phyloP scores from a whole-genome alignment of 768 basidiomycete species.

The Lactifluus echinatus region DNA sequence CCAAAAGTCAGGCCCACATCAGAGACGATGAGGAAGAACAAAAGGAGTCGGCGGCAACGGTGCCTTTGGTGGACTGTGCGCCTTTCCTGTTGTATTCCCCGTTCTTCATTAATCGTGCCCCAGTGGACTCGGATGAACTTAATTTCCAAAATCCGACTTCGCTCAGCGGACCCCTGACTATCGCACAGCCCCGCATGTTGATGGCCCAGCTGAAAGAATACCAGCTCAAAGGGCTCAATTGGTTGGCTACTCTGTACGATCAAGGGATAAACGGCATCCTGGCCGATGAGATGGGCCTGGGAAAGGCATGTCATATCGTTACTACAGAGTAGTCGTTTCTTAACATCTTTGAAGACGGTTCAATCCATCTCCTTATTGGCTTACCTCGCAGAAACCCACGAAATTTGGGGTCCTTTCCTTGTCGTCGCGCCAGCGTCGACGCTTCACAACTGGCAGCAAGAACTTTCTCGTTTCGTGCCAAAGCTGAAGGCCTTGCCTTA shows the following conservation, averaged over 20 bases:
- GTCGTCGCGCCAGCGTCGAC: constrained; percentile 97
- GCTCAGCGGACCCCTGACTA: constrained; percentile 71
- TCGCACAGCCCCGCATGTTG: constrained; percentile 90
- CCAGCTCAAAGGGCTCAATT: constrained; percentile 95
- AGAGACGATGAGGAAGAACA: constrained; percentile 35
- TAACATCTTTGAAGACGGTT: constrained; percentile 56
- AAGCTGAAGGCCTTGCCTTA: constrained; percentile 91
- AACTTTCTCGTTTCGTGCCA: constrained; percentile 92
- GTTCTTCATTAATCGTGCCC: background rate
- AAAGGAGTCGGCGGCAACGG: constrained; percentile 24
- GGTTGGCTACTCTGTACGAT: constrained; percentile 95
- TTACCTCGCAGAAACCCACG: constrained; percentile 92
- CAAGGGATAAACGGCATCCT: constrained; percentile 99
- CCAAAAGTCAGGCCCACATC: constrained; percentile 43
- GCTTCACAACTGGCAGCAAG: constrained; percentile 99
- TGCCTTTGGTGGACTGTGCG: constrained; percentile 67
- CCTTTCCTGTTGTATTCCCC: background rate
- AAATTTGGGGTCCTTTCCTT: constrained; percentile 99
- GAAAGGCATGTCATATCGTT: constrained; percentile 47
- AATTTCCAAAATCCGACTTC: constrained; percentile 99
- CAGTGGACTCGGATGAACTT: constrained; percentile 93
- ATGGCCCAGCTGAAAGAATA: constrained; percentile 98
- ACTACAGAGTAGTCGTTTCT: constrained; percentile 20
- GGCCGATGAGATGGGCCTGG: constrained; percentile 97
- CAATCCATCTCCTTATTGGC: constrained; percentile 96